phyloP scores from a whole-genome alignment of 140 eudicot genomes.

The Flaveria floridana region DNA sequence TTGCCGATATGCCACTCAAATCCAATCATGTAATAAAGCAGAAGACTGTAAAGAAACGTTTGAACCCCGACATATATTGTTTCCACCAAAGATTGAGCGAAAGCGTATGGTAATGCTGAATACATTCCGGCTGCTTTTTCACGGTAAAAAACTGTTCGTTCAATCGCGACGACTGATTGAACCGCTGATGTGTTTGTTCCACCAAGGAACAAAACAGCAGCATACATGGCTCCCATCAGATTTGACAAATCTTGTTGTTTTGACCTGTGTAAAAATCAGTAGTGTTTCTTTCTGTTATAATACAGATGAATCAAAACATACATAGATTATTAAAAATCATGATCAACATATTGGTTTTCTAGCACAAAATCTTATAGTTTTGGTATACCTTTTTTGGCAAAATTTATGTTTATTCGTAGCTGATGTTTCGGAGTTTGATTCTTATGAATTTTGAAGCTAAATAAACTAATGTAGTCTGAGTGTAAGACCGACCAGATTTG shows the following conservation, averaged over 20 bases:
- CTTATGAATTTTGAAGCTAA: background rate
- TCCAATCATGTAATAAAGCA: conserved; percentile 59
- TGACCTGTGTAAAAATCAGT: conserved; percentile 24
- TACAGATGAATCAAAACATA: background rate
- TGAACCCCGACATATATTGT: conserved; percentile 43
- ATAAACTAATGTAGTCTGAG: too few species aligned
- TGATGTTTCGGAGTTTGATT: background rate
- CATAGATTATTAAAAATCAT: background rate
- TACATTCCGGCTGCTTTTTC: conserved; percentile 89
- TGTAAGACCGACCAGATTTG: too few species aligned
- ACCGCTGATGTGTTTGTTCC: conserved; percentile 62
- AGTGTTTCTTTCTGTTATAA: background rate
- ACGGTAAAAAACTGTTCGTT: conserved; percentile 76
- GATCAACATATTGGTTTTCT: background rate
- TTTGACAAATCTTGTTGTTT: conserved; percentile 58
- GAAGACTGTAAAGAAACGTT: conserved; percentile 42
- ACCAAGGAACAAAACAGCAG: conserved; percentile 70
- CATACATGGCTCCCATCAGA: conserved; percentile 71
- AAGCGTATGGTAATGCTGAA: conserved; percentile 75
- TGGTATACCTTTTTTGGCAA: background rate
- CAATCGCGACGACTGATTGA: conserved; percentile 70
- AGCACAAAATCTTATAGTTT: background rate
- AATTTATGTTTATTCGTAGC: background rate
- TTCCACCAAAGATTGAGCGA: conserved; percentile 57
- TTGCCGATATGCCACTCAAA: conserved; percentile 53